Conservation (phyloP, 305 asterid species). For the Petunia hybrid region DNA sequence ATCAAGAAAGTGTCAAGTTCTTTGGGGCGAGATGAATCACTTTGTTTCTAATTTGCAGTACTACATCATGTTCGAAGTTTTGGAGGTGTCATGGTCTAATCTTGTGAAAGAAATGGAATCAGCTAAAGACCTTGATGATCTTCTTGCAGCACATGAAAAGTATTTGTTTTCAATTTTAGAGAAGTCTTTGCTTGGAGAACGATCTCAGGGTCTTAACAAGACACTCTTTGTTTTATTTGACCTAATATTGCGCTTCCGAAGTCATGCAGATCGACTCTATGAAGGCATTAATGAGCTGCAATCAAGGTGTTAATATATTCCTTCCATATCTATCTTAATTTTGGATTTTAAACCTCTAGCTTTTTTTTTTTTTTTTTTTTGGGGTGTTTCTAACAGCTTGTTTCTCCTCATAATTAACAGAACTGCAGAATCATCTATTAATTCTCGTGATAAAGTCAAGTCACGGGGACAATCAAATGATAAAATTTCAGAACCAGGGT, state of each 20-base stretch:
- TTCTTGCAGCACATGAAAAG: conserved; percentile 90
- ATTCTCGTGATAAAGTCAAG: conserved; percentile 60
- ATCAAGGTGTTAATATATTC: conserved; percentile 43
- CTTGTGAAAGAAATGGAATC: conserved; percentile 87
- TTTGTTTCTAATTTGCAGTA: conserved; percentile 95
- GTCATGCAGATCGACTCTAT: conserved; percentile 90
- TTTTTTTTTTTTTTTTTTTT: conserved; percentile 10
- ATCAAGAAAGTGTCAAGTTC: conserved; percentile 95
- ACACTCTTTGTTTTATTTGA: conserved; percentile 81
- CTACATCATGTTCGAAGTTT: conserved; percentile 96
- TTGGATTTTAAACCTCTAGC: neutral
- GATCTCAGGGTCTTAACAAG: conserved; percentile 79
- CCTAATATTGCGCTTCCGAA: conserved; percentile 82
- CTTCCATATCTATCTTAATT: neutral
- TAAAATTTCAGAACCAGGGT: conserved; percentile 65
- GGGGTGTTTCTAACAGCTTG: conserved; percentile 29
- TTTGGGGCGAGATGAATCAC: conserved; percentile 99
- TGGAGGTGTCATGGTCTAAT: conserved; percentile 96
- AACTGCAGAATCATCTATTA: conserved; percentile 54
- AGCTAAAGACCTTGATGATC: conserved; percentile 93
- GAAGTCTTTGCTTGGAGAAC: conserved; percentile 94
- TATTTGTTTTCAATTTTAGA: conserved; percentile 83
- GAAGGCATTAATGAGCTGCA: conserved; percentile 95
- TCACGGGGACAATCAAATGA: conserved; percentile 56
- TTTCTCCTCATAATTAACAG: conserved; percentile 53